Evolutionary conservation across 768 basidiomycete genomes (phyloP), one percentile per base, ranked within the genome.

Genomic region (Phaeolepiota aurea): DNA sequence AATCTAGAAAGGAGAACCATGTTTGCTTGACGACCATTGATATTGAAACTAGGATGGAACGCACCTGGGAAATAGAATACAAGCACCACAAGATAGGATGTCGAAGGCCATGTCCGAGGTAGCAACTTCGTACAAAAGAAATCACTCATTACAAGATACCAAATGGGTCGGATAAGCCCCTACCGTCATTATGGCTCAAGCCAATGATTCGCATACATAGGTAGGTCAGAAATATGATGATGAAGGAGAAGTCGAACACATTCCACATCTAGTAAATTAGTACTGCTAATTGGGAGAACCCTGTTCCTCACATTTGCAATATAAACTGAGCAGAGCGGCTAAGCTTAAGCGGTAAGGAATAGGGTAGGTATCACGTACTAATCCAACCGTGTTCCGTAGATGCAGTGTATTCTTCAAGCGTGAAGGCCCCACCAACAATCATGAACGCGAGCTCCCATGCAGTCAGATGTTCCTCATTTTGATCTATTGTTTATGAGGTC

Each of bases 361-460:
- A 16, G 40, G 20, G 12, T 9, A 15, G 12, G 44, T 22, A 44
- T 31, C 25, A 41, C 87, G 62, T 52, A 89, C 88, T 80, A 33
- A 75, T 72, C 87, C 86, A 91, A 18, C 91, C 89, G 52, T 92
- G 80, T 56, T 92, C 88, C 37, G 77, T 87, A 1, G 83, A 76
- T 3, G 87, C 77, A 0, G 90, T 89, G 55, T 93, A 92, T 59
- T 94, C 91, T 44, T 87, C 86, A 28, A 96, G 57, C 3, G 81
- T 65, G 49, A 94, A 91, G 1, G 89, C 89, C 3, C 69, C 61
- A 0, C 80, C 82, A 48, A 89, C 82, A 10, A 91, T 49, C 37
- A 89, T 72, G 54, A 93, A 93, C 7, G 78, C 61, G 14, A 67
- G 54, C 54, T 96, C 92, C 66, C 80, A 83, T 4, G 58, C 48